These are phyloP conservation scores for Chlamydomonas asymmetrica DNA, from an alignment of 139 green algal genomes.

Conservation along the genomic window DNA sequence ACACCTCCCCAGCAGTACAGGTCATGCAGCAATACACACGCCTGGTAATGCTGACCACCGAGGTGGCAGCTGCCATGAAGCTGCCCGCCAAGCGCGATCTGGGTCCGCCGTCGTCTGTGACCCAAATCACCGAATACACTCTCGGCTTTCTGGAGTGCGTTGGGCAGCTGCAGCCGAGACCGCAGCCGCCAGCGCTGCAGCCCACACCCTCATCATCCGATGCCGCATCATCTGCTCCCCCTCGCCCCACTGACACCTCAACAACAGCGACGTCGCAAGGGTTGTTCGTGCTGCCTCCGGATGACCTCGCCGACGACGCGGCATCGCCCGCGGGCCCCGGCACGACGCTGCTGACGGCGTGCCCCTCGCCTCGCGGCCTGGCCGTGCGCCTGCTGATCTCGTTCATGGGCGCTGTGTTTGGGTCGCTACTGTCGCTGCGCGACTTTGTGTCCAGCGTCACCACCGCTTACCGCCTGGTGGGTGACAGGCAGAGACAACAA, in stretches of 20 bases:
- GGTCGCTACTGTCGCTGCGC: slow-evolving; percentile 31
- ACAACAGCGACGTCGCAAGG: no score
- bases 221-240: background rate
- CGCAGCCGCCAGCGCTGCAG: background rate
- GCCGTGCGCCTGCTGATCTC: slow-evolving; percentile 64
- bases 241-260: no score
- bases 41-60: slow-evolving; percentile 63
- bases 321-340: background rate
- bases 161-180: no score
- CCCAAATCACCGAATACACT: slow-evolving; percentile 28
- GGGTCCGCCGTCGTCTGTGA: slow-evolving; percentile 2
- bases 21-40: slow-evolving; percentile 77
- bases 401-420: slow-evolving; percentile 66
- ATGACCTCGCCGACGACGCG: background rate
- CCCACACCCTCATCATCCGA: background rate
- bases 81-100: slow-evolving; percentile 36
- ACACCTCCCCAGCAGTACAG: background rate
- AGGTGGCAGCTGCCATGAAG: slow-evolving; percentile 44
- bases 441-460: no score
- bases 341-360: background rate
- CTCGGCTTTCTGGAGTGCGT: no score
- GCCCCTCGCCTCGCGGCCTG: slow-evolving; percentile 15
- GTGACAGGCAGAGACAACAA: no score
- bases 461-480: no score
- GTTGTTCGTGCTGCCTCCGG: no score